Evolutionary conservation across 2,329 filamentous ascomycete genomes (phyloP).

Genomic region (Fusarium compactum): DNA sequence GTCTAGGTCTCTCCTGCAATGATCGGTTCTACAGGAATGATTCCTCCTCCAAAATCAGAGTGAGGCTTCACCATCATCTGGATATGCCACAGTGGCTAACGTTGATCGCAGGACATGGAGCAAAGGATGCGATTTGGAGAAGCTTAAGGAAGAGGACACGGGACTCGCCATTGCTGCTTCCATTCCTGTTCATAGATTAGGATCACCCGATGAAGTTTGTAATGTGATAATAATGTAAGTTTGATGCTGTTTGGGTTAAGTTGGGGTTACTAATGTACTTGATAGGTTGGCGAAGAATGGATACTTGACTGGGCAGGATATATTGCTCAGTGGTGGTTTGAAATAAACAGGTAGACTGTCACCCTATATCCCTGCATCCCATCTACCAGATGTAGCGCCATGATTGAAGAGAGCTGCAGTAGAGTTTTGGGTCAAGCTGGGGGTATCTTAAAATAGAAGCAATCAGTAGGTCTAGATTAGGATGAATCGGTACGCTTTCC

Average conservation of each 20-base stretch:
- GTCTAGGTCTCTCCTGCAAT: constrained; percentile 52
- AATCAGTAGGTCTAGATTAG: not conserved
- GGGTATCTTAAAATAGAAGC: not conserved
- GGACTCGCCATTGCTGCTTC: constrained; percentile 52
- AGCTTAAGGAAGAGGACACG: constrained; percentile 47
- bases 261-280: not conserved
- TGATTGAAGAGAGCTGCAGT: not conserved
- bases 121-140: constrained; percentile 49
- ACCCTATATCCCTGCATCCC: too few species aligned
- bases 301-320: constrained; percentile 28
- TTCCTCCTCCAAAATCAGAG: constrained; percentile 49
- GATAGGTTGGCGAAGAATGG: constrained; percentile 21
- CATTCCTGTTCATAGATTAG: constrained; percentile 52
- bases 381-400: not conserved
- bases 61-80: constrained; percentile 8
- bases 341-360: constrained; percentile 1
- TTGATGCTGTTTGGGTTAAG: accelerated
- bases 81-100: not conserved
- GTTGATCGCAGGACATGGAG: constrained; percentile 46
- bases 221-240: constrained; percentile 52
- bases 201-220: constrained; percentile 52
- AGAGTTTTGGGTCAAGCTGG: too few species aligned
- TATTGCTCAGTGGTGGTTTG: constrained; percentile 17
- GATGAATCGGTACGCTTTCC: not conserved
- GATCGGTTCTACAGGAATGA: constrained; percentile 54